Conservation (phyloP, 352 stramenopile genomes). For the Phytophthora cryptogea region DNA sequence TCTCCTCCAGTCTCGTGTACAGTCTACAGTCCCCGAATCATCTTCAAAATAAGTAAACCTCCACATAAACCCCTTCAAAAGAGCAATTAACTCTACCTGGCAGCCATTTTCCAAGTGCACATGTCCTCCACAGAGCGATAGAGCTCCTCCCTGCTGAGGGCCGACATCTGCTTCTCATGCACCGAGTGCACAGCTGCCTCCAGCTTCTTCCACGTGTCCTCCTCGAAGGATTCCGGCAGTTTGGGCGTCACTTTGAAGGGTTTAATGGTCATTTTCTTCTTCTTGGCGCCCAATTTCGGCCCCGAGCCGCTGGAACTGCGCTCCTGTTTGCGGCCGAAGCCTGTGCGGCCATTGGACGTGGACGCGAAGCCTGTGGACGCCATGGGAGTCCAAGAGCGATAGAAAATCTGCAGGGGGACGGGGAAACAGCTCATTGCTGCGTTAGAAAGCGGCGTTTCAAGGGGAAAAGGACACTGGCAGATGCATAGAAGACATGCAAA, state of each 20-base stretch:
- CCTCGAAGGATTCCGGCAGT: conserved; percentile 76
- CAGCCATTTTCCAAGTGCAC: conserved; percentile 93
- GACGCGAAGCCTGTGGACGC: conserved; percentile 34
- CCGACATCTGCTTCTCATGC: conserved; percentile 67
- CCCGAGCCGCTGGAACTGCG: conserved; percentile 30
- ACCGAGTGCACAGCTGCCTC: conserved; percentile 67
- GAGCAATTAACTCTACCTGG: conserved; percentile 32
- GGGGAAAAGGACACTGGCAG: not conserved
- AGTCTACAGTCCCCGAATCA: conserved; percentile 30
- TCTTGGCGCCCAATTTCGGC: conserved; percentile 33
- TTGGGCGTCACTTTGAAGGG: conserved; percentile 82
- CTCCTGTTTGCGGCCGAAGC: conserved; percentile 40
- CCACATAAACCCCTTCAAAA: not conserved
- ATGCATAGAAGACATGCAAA: not conserved
- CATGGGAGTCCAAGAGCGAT: conserved; percentile 18
- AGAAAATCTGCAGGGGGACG: not conserved
- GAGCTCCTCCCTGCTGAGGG: conserved; percentile 79
- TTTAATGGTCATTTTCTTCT: conserved; percentile 89
- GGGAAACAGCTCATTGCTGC: not conserved
- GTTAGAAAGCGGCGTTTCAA: conserved; percentile 7
- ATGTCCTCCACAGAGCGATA: conserved; percentile 89
- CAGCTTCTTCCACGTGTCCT: conserved; percentile 79
- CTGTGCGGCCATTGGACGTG: conserved; percentile 27
- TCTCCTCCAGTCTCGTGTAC: conserved; percentile 71
- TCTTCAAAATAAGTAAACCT: conserved; percentile 6